Conservation (phyloP, 805 yeast genomes). For the Tetrapisispora phaffii region DNA sequence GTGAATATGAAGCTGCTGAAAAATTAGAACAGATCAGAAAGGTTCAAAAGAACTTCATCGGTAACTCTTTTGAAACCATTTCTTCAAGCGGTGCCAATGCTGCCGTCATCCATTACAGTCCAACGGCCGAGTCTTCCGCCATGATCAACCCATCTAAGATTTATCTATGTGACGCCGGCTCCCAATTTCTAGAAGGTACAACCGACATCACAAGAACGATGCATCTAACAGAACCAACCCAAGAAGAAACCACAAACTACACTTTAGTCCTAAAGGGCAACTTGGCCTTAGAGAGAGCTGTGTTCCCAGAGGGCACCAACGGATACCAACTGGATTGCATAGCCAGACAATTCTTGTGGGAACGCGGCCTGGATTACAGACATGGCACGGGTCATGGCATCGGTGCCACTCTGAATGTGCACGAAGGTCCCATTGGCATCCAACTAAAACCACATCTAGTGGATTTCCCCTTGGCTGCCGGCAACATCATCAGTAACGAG, state of each 20-base stretch:
- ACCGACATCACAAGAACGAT: conserved; percentile 90
- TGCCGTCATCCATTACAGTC: conserved; percentile 67
- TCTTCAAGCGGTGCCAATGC: conserved; percentile 70
- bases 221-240: conserved; percentile 50
- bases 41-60: conserved; percentile 46
- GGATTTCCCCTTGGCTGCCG: conserved; percentile 46
- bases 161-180: conserved; percentile 81
- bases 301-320: conserved; percentile 66
- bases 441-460: conserved; percentile 42
- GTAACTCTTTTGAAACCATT: conserved; percentile 67
- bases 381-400: conserved; percentile 98
- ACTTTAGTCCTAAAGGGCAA: conserved; percentile 89
- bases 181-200: conserved; percentile 88
- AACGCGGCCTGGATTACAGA: conserved; percentile 71
- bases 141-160: conserved; percentile 57
- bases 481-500: conserved; percentile 79
- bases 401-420: conserved; percentile 86
- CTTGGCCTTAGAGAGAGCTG: conserved; percentile 68
- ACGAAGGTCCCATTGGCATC: conserved; percentile 88
- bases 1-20: conserved; percentile 58
- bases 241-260: conserved; percentile 40
- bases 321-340: conserved; percentile 71
- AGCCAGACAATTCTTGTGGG: conserved; percentile 78
- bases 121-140: conserved; percentile 47
- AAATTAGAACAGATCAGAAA: conserved; percentile 48